Conservation (phyloP, 768 basidiomycete species). For the Naematelia encephala region DNA sequence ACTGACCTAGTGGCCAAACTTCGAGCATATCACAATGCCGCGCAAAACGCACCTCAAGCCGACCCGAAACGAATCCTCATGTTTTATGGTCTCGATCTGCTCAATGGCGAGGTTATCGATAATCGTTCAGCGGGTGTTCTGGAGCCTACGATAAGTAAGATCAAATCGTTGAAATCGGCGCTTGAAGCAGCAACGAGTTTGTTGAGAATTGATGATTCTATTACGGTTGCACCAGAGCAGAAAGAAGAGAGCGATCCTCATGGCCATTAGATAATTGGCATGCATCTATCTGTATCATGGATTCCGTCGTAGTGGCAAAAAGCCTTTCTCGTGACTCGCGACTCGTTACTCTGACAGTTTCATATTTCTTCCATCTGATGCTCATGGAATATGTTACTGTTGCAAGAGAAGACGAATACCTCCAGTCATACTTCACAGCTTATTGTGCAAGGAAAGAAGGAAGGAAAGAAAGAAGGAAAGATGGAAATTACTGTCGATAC, state of each 20-base stretch:
- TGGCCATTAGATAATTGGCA: slow-evolving; percentile 49
- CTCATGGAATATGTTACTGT: no score
- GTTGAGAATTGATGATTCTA: slow-evolving; percentile 62
- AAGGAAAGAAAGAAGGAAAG: no score
- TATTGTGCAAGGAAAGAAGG: no score
- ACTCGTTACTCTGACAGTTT: no score
- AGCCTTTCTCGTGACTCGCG: no score
- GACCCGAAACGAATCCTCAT: slow-evolving; percentile 87
- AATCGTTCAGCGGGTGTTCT: slow-evolving; percentile 89
- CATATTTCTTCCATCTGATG: no score
- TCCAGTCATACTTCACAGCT: no score
- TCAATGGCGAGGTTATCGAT: slow-evolving; percentile 92
- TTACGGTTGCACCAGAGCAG: slow-evolving; percentile 47
- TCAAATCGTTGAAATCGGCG: slow-evolving; percentile 93
- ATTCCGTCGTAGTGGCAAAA: no score
- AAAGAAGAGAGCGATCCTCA: slow-evolving; percentile 49
- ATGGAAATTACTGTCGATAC: no score
- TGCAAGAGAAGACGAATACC: no score
- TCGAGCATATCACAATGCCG: slow-evolving; percentile 93
- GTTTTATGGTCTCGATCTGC: slow-evolving; percentile 89
- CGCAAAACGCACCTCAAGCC: slow-evolving; percentile 82
- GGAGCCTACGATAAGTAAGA: slow-evolving; percentile 95
- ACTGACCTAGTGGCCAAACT: slow-evolving; percentile 96
- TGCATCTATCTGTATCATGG: neutral
- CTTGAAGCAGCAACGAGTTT: slow-evolving; percentile 85